Evolutionary conservation across 108 stramenopile genomes (phyloP), one percentile per base, ranked within the genome.

Genomic region (Mayamaea pseudoterrestris): DNA sequence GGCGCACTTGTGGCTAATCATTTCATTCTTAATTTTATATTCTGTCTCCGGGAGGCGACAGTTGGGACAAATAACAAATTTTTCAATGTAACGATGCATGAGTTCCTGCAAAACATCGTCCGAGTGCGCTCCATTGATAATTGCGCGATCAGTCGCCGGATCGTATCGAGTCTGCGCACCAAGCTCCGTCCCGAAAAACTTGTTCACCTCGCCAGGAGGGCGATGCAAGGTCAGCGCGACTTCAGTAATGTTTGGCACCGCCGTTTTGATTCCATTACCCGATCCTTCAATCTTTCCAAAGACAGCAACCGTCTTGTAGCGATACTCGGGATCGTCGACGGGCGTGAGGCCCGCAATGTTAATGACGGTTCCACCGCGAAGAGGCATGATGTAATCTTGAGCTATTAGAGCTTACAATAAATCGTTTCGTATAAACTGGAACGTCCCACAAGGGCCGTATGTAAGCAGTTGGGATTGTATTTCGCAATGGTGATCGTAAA

Each of bases 231-330:
- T 50, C 13, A 57, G 25, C 3, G 78, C 95, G 2, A 99, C 69
- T 21, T 94, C 94, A 27, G 69, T 57, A 41, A 96, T 83, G 92
- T 99, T 99, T 32, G 86, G 75, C 61, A 99, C 76, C 27, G 79
- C 91, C 21, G 98, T 99, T 64, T 98, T 98, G 73, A 96, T 99
- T 27, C 98, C 98, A 60, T 99, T 99, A 47, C 98, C 98, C 44
- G 93, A 75, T 23, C 98, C 98, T 73, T 99, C 98, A 53, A 96
- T 81, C 53, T 97, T 97, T 36, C 88, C 94, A 60, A 72, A 73
- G 29, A 98, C 88, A 23, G 83, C 86, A 13, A 93, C 93, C 97
- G 96, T 98, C 67, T 91, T 93, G 81, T 98, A 96, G 39, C 93
- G 90, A 56, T 90, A 95, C 27, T 80, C 83, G n/a, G 89, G 88